Conservation (phyloP, 768 basidiomycete genomes). For the Panus rudis region DNA sequence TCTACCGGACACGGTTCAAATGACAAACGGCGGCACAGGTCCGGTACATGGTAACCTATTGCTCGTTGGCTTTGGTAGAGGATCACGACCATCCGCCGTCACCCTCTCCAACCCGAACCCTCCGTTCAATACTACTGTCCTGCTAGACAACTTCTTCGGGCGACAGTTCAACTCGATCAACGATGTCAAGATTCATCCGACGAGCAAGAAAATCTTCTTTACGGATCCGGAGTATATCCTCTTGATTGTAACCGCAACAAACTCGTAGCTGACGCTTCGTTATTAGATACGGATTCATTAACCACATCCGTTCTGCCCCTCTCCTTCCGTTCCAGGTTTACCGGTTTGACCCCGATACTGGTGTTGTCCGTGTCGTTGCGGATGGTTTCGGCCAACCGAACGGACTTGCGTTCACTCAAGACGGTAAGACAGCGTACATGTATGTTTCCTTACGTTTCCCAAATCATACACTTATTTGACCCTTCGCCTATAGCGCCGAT, state of each 20-base stretch:
- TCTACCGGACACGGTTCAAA: conserved; percentile 52
- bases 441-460: conserved; percentile 18
- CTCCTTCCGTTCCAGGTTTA: conserved; percentile 73
- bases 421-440: conserved; percentile 65
- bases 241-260: neutral
- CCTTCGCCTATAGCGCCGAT: conserved; percentile 34
- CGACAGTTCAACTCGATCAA: conserved; percentile 80
- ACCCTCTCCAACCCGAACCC: conserved; percentile 55
- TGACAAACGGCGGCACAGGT: conserved; percentile 67
- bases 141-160: conserved; percentile 75
- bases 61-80: conserved; percentile 61
- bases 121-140: conserved; percentile 60
- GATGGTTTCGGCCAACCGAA: conserved; percentile 68
- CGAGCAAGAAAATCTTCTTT: conserved; percentile 63
- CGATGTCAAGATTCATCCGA: conserved; percentile 68
- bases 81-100: conserved; percentile 51
- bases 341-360: conserved; percentile 59
- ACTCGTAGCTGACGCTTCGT: conserved; percentile 19
- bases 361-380: conserved; percentile 63
- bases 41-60: conserved; percentile 52
- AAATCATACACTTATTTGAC: neutral
- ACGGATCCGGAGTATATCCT: conserved; percentile 51
- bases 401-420: conserved; percentile 65
- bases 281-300: conserved; percentile 54
- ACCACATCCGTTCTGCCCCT: conserved; percentile 59